Evolutionary conservation across 495 filamentous ascomycete genomes (phyloP).

Genomic region (Bathelium albidoporum): DNA sequence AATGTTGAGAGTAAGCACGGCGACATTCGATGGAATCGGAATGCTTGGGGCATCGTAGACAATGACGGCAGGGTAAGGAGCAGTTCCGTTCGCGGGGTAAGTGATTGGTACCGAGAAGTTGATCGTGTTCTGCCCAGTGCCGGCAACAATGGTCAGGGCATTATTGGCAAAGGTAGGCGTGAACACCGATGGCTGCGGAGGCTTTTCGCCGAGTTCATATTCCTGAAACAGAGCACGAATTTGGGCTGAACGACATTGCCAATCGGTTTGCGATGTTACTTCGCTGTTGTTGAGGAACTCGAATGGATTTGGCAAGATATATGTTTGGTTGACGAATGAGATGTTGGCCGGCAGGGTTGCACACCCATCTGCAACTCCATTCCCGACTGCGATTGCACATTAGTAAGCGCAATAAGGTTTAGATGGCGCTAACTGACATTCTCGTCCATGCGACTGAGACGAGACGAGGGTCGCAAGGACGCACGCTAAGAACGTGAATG

Average conservation of each 20-base stretch:
- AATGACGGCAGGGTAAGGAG: conserved; percentile 38
- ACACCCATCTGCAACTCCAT: conserved; percentile 1
- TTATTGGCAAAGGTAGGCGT: conserved; percentile 29
- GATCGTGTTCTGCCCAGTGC: conserved; percentile 19
- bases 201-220: conserved; percentile 18
- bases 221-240: conserved; percentile 15
- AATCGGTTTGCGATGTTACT: conserved; percentile 11
- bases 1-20: conserved; percentile 35
- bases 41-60: conserved; percentile 32
- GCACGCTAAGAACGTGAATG: not conserved
- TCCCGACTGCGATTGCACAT: not conserved
- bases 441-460: not conserved
- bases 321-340: conserved; percentile 15
- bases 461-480: not conserved
- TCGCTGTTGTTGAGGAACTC: conserved; percentile 7
- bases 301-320: conserved; percentile 22
- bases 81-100: conserved; percentile 21
- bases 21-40: conserved; percentile 32
- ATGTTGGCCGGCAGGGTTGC: conserved; percentile 1
- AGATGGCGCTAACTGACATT: not conserved
- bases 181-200: conserved; percentile 16
- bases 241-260: conserved; percentile 18
- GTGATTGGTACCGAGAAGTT: conserved; percentile 20
- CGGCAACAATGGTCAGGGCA: conserved; percentile 31
- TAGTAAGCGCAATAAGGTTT: not conserved